Conservation (phyloP, 2,329 filamentous ascomycete genomes). For the Fusarium aywerte region DNA sequence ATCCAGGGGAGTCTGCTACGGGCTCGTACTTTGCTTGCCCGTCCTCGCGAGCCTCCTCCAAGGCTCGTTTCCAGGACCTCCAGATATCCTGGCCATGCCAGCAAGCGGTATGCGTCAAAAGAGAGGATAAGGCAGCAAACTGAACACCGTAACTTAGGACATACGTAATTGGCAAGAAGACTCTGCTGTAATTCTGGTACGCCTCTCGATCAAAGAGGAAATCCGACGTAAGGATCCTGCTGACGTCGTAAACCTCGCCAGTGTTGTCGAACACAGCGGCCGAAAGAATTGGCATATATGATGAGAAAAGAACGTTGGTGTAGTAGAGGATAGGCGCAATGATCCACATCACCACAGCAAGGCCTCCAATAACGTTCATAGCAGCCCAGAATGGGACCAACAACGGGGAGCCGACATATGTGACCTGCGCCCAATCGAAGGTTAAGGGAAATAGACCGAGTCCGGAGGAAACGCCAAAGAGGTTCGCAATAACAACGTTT, state of each 20-base stretch:
- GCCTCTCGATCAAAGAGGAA: constrained; percentile 82
- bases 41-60: constrained; percentile 69
- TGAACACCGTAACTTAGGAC: constrained; percentile 87
- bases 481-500: constrained; percentile 85
- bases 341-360: constrained; percentile 87
- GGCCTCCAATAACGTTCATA: constrained; percentile 82
- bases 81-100: constrained; percentile 88
- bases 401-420: constrained; percentile 85
- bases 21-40: constrained; percentile 65
- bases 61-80: constrained; percentile 77
- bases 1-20: constrained; percentile 50
- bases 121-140: constrained; percentile 82
- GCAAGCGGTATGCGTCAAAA: constrained; percentile 82
- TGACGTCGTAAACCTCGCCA: constrained; percentile 82
- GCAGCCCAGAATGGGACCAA: constrained; percentile 89
- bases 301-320: constrained; percentile 79
- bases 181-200: constrained; percentile 83
- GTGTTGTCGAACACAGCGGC: constrained; percentile 87
- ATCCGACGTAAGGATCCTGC: constrained; percentile 79
- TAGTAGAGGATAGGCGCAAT: constrained; percentile 84
- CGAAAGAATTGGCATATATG: constrained; percentile 88
- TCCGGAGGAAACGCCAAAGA: constrained; percentile 87
- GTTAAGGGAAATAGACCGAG: constrained; percentile 86
- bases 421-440: constrained; percentile 92
- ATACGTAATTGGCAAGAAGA: constrained; percentile 88